phyloP scores from a whole-genome alignment of 2,329 filamentous ascomycete genomes.

The Aspergillus nomiae region DNA sequence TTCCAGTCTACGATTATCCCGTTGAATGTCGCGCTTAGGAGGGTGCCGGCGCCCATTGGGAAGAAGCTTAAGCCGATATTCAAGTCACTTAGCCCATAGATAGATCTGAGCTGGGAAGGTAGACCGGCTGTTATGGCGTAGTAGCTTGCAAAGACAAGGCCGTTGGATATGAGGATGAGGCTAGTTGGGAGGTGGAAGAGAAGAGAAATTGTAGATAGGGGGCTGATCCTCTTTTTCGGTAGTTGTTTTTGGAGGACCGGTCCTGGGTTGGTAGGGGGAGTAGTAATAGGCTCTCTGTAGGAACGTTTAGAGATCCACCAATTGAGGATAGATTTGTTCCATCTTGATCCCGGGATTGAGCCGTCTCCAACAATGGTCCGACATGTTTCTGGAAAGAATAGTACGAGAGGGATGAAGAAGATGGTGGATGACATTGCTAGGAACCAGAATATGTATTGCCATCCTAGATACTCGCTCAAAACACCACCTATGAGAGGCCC shows the following conservation, averaged over 20 bases:
- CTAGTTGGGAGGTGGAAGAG: constrained; percentile 40
- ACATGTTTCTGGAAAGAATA: constrained; percentile 58
- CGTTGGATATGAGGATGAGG: constrained; percentile 41
- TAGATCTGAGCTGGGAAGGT: background rate
- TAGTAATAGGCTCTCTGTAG: constrained; percentile 4
- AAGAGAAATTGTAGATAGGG: constrained; percentile 39
- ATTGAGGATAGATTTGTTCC: constrained; percentile 27
- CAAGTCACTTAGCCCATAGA: background rate
- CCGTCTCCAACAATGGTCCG: constrained; percentile 44
- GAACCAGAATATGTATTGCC: constrained; percentile 68
- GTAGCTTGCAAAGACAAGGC: constrained; percentile 50
- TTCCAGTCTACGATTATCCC: background rate
- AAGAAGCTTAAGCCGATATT: background rate
- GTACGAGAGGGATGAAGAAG: constrained; percentile 57
- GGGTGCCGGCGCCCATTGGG: background rate
- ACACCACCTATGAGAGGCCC: constrained; percentile 65
- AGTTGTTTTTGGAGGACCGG: background rate
- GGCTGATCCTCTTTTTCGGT: constrained; percentile 28
- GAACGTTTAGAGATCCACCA: constrained; percentile 10
- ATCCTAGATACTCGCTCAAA: constrained; percentile 64
- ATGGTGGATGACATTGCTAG: constrained; percentile 55
- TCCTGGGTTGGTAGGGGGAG: background rate
- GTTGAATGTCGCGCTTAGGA: background rate
- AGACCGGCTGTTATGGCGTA: constrained; percentile 46
- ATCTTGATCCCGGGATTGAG: constrained; percentile 28